Evolutionary conservation across 768 basidiomycete genomes (phyloP).

Genomic region (Lactarius psammicola): DNA sequence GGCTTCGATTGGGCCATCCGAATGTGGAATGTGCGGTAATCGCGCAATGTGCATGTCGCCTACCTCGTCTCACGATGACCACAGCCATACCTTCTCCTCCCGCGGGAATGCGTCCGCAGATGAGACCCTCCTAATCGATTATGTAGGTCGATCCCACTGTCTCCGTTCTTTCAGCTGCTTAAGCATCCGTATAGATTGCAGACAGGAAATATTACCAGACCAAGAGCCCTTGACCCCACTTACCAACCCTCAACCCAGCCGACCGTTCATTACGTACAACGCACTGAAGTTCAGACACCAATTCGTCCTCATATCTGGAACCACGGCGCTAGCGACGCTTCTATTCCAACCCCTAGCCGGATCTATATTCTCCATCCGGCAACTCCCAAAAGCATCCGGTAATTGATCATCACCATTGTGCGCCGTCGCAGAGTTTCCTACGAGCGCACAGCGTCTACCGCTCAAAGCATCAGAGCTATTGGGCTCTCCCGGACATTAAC

Average conservation of each 20-base stretch:
- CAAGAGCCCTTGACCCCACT: background rate
- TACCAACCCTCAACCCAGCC: conserved; percentile 4
- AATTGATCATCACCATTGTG: conserved; percentile 25
- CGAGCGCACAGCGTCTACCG: conserved; percentile 14
- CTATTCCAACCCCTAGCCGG: conserved; percentile 59
- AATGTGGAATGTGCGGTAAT: conserved; percentile 52
- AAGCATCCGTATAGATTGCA: conserved; percentile 6
- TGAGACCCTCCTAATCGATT: conserved; percentile 63
- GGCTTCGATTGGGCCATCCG: conserved; percentile 54
- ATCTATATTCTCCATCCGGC: conserved; percentile 35
- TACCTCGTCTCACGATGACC: conserved; percentile 14
- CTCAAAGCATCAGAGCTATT: conserved; percentile 16
- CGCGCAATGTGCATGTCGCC: background rate
- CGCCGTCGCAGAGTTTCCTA: background rate
- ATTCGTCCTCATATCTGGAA: conserved; percentile 51
- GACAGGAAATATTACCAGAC: conserved; percentile 10
- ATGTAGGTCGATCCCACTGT: conserved; percentile 42
- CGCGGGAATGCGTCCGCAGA: conserved; percentile 53
- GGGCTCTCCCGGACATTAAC: conserved; percentile 20
- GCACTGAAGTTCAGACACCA: conserved; percentile 53
- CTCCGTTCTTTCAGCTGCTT: background rate
- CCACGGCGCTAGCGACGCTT: conserved; percentile 46
- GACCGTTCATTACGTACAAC: conserved; percentile 29
- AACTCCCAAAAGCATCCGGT: conserved; percentile 36
- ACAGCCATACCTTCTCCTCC: conserved; percentile 60